A percentile compares a stretch with the other conserved stretches of the same genome.
Conservation (phyloP, 139 green algal genomes). For the Volvox africanus region DNA sequence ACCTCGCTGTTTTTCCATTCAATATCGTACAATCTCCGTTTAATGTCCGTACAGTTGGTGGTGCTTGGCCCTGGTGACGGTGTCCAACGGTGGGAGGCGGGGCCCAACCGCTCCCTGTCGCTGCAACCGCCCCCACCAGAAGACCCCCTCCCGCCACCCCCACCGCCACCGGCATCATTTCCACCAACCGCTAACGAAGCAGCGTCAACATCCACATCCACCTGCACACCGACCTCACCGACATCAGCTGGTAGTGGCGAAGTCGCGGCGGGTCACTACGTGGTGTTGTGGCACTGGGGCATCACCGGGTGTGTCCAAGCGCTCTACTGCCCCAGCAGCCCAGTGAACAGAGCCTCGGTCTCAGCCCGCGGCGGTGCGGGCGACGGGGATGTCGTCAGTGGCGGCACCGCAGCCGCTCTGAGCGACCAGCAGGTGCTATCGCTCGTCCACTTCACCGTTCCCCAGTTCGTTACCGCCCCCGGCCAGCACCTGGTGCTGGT, state of each 20-base stretch:
- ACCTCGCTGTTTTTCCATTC: too few species aligned
- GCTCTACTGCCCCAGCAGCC: constrained; percentile 32
- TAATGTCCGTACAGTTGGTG: constrained; percentile 27
- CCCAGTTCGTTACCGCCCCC: constrained; percentile 47
- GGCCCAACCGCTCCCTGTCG: constrained; percentile 29
- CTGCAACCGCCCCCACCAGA: constrained; percentile 28
- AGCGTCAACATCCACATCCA: too few species aligned
- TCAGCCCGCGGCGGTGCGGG: not conserved
- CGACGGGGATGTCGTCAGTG: not conserved
- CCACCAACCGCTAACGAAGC: not conserved
- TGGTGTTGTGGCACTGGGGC: constrained; percentile 44
- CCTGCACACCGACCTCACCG: too few species aligned
- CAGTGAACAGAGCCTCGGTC: too few species aligned
- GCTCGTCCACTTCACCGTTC: constrained; percentile 55
- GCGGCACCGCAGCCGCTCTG: not conserved
- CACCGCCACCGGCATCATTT: not conserved
- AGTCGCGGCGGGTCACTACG: constrained; percentile 33
- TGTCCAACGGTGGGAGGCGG: constrained; percentile 43
- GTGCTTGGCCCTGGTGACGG: constrained; percentile 20
- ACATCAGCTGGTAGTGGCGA: too few species aligned
- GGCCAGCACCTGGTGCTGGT: constrained; percentile 60
- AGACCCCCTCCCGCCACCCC: constrained; percentile 8
- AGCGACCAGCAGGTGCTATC: constrained; percentile 21
- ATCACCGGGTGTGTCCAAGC: constrained; percentile 43
- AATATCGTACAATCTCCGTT: too few species aligned